phyloP scores from a whole-genome alignment of 345 rosid species.

The Anastatica hierochuntica region DNA sequence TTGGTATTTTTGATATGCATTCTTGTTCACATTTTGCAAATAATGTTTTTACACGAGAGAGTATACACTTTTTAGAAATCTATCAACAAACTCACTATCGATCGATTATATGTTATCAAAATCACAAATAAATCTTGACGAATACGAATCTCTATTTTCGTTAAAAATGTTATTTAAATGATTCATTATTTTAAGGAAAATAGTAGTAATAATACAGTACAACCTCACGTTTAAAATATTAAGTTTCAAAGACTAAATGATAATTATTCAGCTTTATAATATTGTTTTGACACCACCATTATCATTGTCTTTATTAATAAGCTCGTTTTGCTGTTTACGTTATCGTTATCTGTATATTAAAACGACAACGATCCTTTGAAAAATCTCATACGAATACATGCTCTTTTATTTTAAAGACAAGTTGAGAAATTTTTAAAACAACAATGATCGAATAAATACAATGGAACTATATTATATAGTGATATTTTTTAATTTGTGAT shows the following conservation, averaged over 20 bases:
- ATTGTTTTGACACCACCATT: constrained; percentile 11
- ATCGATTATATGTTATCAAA: too few species aligned
- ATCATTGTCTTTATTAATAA: constrained; percentile 21
- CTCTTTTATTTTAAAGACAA: constrained; percentile 5
- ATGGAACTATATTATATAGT: background rate
- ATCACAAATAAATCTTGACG: too few species aligned
- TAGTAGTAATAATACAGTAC: background rate
- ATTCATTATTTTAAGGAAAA: background rate
- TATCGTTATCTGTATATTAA: constrained; percentile 7
- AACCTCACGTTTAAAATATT: background rate
- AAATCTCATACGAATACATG: background rate
- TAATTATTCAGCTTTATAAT: constrained; percentile 13
- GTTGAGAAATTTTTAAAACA: too few species aligned
- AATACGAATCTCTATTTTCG: too few species aligned
- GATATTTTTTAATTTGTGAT: background rate
- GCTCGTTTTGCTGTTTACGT: constrained; percentile 9
- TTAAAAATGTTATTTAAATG: too few species aligned
- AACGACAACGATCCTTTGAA: constrained; percentile 21
- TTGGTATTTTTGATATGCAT: too few species aligned
- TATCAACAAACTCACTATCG: too few species aligned
- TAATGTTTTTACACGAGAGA: too few species aligned
- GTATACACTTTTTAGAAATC: too few species aligned
- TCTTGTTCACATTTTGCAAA: too few species aligned
- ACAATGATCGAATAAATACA: constrained; percentile 10
- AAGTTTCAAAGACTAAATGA: constrained; percentile 3